Evolutionary conservation across 2,329 filamentous ascomycete species (phyloP).

Genomic region (Penicillium sclerotiorum): DNA sequence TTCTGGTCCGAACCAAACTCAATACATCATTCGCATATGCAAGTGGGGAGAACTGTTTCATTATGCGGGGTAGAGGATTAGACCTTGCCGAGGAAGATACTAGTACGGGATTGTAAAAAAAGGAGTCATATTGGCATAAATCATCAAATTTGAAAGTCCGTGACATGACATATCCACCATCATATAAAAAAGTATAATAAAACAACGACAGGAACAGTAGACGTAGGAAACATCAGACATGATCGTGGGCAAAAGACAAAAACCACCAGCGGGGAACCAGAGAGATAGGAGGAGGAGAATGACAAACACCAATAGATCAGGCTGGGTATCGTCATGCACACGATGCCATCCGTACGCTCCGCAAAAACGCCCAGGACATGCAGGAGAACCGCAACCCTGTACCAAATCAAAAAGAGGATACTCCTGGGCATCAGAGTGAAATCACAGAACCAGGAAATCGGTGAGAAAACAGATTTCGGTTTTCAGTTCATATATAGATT

Average conservation of each 20-base stretch:
- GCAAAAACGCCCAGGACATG: conserved; percentile 34
- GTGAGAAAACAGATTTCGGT: conserved; percentile 14
- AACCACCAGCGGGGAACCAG: background rate
- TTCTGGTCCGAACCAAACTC: too few species aligned
- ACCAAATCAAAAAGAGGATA: conserved; percentile 22
- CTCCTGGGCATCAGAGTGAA: conserved; percentile 23
- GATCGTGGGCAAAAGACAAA: conserved; percentile 13
- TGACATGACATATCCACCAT: conserved; percentile 16
- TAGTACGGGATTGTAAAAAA: conserved; percentile 26
- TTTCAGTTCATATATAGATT: conserved; percentile 35
- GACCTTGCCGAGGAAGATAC: conserved; percentile 12
- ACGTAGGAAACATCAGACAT: background rate
- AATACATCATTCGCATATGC: too few species aligned
- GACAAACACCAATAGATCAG: conserved; percentile 19
- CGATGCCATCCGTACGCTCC: conserved; percentile 31
- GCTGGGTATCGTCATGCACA: conserved; percentile 41
- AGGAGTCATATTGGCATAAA: conserved; percentile 19
- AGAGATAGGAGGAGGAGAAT: background rate
- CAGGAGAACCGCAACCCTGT: conserved; percentile 20
- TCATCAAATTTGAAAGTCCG: conserved; percentile 15
- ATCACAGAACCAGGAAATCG: conserved; percentile 1
- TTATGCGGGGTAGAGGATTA: conserved; percentile 23
- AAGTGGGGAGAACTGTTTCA: background rate
- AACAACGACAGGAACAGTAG: conserved; percentile 23
- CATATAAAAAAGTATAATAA: conserved; percentile 26